These are phyloP conservation scores for Calocera cornea DNA, from an alignment of 768 basidiomycete genomes.

Conservation along the genomic window DNA sequence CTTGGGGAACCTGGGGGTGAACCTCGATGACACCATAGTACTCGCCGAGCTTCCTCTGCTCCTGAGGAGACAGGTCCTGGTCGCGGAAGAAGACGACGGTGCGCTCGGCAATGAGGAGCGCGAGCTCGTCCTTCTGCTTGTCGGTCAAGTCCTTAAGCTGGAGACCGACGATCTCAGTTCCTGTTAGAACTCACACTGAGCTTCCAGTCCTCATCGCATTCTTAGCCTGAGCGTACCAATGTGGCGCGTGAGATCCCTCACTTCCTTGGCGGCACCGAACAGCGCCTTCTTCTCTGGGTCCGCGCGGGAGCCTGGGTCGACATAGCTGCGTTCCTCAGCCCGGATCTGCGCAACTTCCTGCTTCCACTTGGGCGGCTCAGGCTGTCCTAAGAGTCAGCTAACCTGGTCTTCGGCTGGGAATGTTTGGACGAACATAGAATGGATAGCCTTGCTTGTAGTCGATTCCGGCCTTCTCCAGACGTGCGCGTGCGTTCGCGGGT, in stretches of 20 bases:
- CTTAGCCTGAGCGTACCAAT: constrained; percentile 10
- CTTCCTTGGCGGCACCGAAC: constrained; percentile 22
- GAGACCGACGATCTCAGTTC: constrained; percentile 22
- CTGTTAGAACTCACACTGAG: neutral
- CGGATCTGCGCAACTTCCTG: constrained; percentile 6
- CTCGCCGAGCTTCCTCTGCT: constrained; percentile 21
- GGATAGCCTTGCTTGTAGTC: constrained; percentile 5
- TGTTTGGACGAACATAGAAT: neutral
- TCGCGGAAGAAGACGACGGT: constrained; percentile 25
- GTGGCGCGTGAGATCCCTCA: constrained; percentile 16
- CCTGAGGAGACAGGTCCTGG: constrained; percentile 24
- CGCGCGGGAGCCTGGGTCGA: constrained; percentile 20
- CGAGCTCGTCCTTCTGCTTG: constrained; percentile 20
- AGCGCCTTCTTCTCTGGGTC: constrained; percentile 21
- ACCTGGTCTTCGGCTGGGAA: neutral
- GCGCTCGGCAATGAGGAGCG: constrained; percentile 19
- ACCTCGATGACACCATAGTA: constrained; percentile 23
- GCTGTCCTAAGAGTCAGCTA: neutral
- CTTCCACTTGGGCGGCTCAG: neutral
- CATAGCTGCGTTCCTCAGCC: constrained; percentile 3
- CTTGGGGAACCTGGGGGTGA: constrained; percentile 25
- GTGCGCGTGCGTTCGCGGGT: neutral
- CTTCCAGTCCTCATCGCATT: too few relatives aligned
- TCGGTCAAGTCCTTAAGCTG: constrained; percentile 20
- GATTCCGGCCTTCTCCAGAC: constrained; percentile 2